A percentile compares a stretch with the other conserved stretches of the same genome.
Conservation (phyloP, 768 basidiomycete species). For the Coprinopsis marcescibilis region DNA sequence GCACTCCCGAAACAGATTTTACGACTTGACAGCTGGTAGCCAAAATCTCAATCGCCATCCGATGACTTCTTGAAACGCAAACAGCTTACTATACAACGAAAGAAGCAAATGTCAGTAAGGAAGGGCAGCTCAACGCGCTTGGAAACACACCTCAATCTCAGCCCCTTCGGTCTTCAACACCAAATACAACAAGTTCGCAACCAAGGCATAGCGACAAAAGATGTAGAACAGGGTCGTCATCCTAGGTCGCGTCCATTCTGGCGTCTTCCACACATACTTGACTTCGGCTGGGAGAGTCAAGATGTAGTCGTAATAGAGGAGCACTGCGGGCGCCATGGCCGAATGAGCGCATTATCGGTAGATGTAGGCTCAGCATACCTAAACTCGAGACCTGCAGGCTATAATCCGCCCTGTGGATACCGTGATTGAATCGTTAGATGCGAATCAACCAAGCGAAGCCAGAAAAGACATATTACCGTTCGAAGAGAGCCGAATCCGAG, state of each 20-base stretch:
- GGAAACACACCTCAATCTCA: neutral
- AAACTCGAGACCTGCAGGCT: conserved; percentile 5
- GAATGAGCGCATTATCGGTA: neutral
- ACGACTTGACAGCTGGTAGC: neutral
- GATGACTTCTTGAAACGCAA: too few species aligned
- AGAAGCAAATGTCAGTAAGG: neutral
- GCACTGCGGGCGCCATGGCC: neutral
- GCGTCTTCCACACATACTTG: conserved; percentile 6
- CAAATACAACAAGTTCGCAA: conserved; percentile 3
- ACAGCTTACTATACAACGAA: too few species aligned
- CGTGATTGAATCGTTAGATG: too few species aligned
- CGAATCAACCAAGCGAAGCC: too few species aligned
- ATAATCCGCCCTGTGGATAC: conserved; percentile 7
- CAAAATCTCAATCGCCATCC: too few species aligned
- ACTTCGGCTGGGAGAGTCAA: conserved; percentile 8
- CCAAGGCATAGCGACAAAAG: conserved; percentile 3
- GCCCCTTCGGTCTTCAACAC: conserved; percentile 1
- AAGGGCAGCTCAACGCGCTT: neutral
- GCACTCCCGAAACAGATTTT: neutral
- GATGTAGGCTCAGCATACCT: neutral
- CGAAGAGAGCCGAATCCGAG: too few species aligned
- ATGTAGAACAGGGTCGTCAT: neutral
- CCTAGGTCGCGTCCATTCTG: neutral
- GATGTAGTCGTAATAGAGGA: conserved; percentile 10
- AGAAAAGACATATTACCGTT: too few species aligned